phyloP scores from a whole-genome alignment of 1,284 basidiomycete genomes.

The Moniliophthora roreri region DNA sequence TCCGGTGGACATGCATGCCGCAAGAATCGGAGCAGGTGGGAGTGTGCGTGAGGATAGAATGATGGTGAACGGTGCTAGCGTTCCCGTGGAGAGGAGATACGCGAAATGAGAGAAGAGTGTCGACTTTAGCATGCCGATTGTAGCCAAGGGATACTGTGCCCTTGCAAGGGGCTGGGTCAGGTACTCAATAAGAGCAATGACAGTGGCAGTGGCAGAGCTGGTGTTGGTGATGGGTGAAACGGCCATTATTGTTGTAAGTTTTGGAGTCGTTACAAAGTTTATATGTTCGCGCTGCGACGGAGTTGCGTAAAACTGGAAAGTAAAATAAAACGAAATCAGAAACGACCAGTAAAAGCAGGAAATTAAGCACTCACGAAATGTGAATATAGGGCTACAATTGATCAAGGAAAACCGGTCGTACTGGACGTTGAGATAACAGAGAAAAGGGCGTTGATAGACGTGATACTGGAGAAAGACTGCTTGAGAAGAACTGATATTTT shows the following conservation, averaged over 20 bases:
- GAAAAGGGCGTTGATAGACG: too few species aligned
- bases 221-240: slow-evolving; percentile 1
- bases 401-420: too few species aligned
- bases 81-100: not conserved
- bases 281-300: not conserved
- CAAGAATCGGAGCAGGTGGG: slow-evolving; percentile 2
- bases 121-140: not conserved
- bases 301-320: too few species aligned
- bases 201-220: not conserved
- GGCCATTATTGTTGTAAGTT: not conserved
- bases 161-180: not conserved
- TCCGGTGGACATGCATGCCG: not conserved
- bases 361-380: too few species aligned
- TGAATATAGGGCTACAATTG: too few species aligned
- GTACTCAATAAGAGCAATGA: slow-evolving; percentile 1
- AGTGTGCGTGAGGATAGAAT: not conserved
- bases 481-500: too few species aligned
- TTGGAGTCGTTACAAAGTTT: not conserved
- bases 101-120: not conserved
- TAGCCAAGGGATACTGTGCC: not conserved
- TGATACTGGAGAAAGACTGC: too few species aligned
- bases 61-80: not conserved
- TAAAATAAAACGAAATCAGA: too few species aligned
- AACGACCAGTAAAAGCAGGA: too few species aligned
- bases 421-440: too few species aligned